These are phyloP conservation scores for Ophiocordyceps camponoti-leonardi DNA, from an alignment of 2,329 filamentous ascomycete genomes.

Conservation along the genomic window DNA sequence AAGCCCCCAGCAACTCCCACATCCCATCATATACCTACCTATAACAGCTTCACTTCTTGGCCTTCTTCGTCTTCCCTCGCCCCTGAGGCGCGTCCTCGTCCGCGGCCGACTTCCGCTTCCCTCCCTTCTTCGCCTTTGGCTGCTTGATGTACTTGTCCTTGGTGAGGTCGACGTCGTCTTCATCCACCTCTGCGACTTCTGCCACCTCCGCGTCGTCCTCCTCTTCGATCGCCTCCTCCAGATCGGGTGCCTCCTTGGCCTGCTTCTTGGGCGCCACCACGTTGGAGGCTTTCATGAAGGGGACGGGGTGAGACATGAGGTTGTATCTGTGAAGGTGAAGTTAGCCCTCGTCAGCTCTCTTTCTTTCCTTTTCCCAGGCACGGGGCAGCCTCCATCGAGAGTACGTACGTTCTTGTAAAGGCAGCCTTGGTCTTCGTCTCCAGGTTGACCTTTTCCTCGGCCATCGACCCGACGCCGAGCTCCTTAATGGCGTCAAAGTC, in stretches of 20 bases:
- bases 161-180: conserved; percentile 66
- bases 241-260: conserved; percentile 65
- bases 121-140: conserved; percentile 51
- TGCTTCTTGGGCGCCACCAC: conserved; percentile 55
- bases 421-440: conserved; percentile 73
- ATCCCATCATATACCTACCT: no score
- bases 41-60: conserved; percentile 18
- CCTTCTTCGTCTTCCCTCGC: conserved; percentile 27
- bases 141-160: conserved; percentile 95
- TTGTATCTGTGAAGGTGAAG: conserved; percentile 53
- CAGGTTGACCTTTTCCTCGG: conserved; percentile 57
- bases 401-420: conserved; percentile 71
- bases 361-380: no score
- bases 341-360: no score
- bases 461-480: conserved; percentile 73
- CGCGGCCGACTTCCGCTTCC: conserved; percentile 29
- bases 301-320: conserved; percentile 65
- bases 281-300: conserved; percentile 87
- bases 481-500: conserved; percentile 90
- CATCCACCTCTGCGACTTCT: conserved; percentile 41
- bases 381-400: no score
- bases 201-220: conserved; percentile 58
- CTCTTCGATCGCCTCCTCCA: conserved; percentile 92
- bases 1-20: not conserved
- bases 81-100: conserved; percentile 37